phyloP scores from a whole-genome alignment of 2,329 filamentous ascomycete species.

The Talaromyces sp. region DNA sequence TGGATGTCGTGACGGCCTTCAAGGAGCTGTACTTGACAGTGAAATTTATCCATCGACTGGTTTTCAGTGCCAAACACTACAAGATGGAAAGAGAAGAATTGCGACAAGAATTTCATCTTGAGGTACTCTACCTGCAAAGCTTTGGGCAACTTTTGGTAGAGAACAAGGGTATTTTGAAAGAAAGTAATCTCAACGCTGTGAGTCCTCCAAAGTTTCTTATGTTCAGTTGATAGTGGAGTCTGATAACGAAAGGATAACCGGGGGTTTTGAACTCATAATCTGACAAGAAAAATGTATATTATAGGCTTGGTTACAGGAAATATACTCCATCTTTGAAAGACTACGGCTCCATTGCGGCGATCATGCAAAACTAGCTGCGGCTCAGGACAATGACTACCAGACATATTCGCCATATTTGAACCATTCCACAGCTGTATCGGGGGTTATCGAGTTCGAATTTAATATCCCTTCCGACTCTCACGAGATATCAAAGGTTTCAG shows the following conservation, averaged over 20 bases:
- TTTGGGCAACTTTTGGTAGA: background rate
- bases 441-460: background rate
- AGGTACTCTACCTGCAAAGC: background rate
- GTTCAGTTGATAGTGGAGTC: background rate
- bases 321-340: background rate
- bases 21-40: background rate
- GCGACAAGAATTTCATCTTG: background rate
- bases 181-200: background rate
- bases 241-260: background rate
- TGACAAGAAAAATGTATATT: background rate
- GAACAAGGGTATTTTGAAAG: background rate
- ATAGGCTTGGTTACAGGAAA: background rate
- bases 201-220: background rate
- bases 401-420: background rate
- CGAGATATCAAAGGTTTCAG: background rate
- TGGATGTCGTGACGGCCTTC: background rate
- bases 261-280: background rate
- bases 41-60: background rate
- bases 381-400: background rate
- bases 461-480: background rate
- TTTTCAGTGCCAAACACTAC: background rate
- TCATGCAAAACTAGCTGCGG: background rate
- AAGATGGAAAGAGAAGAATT: background rate
- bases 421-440: background rate
- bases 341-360: background rate